A percentile compares a stretch with the other conserved stretches of the same genome.
These are phyloP conservation scores for Volutella citrinella DNA, from an alignment of 2,329 filamentous ascomycete genomes.

Conservation along the genomic window DNA sequence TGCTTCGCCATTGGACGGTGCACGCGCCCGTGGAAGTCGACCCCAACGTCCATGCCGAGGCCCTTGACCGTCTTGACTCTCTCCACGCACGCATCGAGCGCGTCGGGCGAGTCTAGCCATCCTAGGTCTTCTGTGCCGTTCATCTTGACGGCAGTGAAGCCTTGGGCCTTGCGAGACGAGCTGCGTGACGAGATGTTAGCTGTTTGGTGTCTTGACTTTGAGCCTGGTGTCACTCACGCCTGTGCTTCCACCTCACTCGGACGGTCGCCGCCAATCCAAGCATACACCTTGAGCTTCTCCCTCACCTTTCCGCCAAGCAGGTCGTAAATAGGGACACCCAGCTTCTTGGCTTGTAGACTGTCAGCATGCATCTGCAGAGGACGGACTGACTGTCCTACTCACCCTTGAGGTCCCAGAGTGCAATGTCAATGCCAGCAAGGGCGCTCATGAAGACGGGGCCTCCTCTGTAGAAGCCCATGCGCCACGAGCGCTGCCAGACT, in stretches of 20 bases:
- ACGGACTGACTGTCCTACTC: rapidly evolving
- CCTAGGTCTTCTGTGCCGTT: slow-evolving; percentile 73
- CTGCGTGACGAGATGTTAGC: slow-evolving; percentile 30
- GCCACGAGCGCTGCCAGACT: slow-evolving; percentile 74
- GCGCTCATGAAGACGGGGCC: slow-evolving; percentile 81
- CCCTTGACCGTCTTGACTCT: slow-evolving; percentile 66
- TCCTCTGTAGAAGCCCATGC: slow-evolving; percentile 71
- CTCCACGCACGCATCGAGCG: slow-evolving; percentile 61
- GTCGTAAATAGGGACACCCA: slow-evolving; percentile 67
- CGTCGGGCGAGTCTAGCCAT: slow-evolving; percentile 70
- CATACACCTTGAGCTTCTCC: slow-evolving; percentile 68
- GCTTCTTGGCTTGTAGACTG: slow-evolving; percentile 35
- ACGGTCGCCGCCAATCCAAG: slow-evolving; percentile 75
- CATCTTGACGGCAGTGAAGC: slow-evolving; percentile 71
- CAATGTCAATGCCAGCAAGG: slow-evolving; percentile 74
- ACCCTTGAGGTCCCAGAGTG: slow-evolving; percentile 74
- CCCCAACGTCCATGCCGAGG: slow-evolving; percentile 67
- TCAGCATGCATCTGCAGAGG: neutral
- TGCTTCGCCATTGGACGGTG: slow-evolving; percentile 83
- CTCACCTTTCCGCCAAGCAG: slow-evolving; percentile 73
- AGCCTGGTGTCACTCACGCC: slow-evolving; percentile 44
- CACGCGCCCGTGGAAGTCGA: slow-evolving; percentile 76
- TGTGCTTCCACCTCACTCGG: slow-evolving; percentile 63
- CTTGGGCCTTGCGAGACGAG: slow-evolving; percentile 55
- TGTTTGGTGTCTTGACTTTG: too few species aligned